phyloP scores from a whole-genome alignment of 768 basidiomycete genomes.

The Lactarius indigo region DNA sequence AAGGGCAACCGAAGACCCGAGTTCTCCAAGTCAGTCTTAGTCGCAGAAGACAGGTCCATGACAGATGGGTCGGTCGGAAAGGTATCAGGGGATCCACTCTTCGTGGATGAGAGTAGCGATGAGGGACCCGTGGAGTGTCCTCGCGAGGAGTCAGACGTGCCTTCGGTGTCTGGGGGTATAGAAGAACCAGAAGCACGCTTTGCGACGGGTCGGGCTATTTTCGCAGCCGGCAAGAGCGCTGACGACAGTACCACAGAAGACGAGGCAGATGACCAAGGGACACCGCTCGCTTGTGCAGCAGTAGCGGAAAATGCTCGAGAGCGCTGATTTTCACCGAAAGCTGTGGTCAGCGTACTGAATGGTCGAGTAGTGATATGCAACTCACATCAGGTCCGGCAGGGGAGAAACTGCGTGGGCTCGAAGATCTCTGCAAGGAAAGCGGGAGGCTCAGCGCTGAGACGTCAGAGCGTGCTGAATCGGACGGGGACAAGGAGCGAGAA shows the following conservation, averaged over 20 bases:
- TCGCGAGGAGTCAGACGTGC: constrained; percentile 18
- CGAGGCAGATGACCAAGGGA: neutral
- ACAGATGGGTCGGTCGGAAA: constrained; percentile 24
- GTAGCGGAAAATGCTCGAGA: constrained; percentile 2
- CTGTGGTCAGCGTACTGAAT: neutral
- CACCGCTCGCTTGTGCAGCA: neutral
- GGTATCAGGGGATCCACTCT: constrained; percentile 20
- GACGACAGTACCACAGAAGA: neutral
- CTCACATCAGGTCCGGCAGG: constrained; percentile 2
- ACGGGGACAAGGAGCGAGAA: constrained; percentile 23
- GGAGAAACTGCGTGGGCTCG: constrained; percentile 8
- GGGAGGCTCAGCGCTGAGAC: constrained; percentile 8
- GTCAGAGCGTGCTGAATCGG: constrained; percentile 16
- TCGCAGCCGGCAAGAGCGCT: neutral
- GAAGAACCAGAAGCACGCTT: constrained; percentile 9
- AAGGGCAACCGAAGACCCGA: constrained; percentile 6
- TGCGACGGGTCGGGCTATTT: constrained; percentile 11
- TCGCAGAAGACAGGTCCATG: constrained; percentile 16
- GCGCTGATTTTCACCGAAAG: neutral
- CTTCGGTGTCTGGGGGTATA: constrained; percentile 7
- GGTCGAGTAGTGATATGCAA: neutral
- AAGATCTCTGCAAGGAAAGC: constrained; percentile 1
- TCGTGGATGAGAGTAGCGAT: constrained; percentile 17
- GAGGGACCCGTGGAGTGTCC: constrained; percentile 21
- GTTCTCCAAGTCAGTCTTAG: constrained; percentile 13